phyloP scores from a whole-genome alignment of 2,329 filamentous ascomycete genomes.

The Ascochyta clinopodiicola region DNA sequence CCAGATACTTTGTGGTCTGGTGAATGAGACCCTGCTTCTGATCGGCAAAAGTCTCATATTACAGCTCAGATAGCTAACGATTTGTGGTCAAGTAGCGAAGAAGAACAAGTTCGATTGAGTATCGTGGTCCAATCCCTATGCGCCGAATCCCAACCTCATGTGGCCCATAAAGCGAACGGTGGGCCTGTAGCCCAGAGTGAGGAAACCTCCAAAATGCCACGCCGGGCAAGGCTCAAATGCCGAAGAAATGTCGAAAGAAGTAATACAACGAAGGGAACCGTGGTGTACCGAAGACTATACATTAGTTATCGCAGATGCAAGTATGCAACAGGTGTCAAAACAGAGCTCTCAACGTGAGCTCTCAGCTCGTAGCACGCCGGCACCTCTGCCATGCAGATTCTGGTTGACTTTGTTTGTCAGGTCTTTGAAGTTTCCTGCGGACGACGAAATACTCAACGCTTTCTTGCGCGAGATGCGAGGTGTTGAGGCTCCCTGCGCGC shows the following conservation, averaged over 20 bases:
- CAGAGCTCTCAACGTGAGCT: conserved; percentile 44
- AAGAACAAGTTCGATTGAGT: conserved; percentile 26
- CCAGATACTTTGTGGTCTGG: no score
- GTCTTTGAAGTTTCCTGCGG: conserved; percentile 52
- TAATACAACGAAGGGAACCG: conserved; percentile 36
- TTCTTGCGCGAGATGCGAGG: conserved; percentile 53
- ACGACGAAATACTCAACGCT: conserved; percentile 46
- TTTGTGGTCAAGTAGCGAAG: neutral
- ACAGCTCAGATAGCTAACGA: neutral
- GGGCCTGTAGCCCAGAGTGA: conserved; percentile 7
- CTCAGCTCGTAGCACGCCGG: conserved; percentile 55
- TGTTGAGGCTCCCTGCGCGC: conserved; percentile 39
- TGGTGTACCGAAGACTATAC: conserved; percentile 37
- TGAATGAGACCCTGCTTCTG: no score
- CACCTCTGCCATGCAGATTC: conserved; percentile 54
- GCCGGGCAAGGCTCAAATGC: conserved; percentile 9
- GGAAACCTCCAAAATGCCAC: conserved; percentile 13
- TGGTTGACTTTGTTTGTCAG: conserved; percentile 55
- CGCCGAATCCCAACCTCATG: conserved; percentile 31
- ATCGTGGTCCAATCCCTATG: conserved; percentile 31
- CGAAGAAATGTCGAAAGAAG: conserved; percentile 17
- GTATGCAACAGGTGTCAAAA: conserved; percentile 21
- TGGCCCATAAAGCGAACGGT: conserved; percentile 32
- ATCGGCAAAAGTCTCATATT: neutral
- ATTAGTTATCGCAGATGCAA: conserved; percentile 38